Base-by-base conservation (phyloP, 306 rosid species). In the Morella rubra region DNA sequence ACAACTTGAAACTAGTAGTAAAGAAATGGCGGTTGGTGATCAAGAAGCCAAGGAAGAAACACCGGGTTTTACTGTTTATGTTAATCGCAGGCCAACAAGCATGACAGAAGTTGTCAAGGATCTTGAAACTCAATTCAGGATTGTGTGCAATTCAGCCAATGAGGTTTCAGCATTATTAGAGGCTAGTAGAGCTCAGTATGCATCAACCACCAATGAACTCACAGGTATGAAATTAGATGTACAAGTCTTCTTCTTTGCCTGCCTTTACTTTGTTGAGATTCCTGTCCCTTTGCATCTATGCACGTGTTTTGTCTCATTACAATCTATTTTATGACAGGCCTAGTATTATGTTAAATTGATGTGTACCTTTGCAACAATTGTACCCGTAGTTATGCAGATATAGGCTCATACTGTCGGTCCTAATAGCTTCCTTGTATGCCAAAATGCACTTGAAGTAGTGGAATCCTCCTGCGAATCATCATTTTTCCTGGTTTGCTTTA, bases 101-200 rank as follows among this genome's bases (percentile, higher is more conserved):
- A 91, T 96, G 90, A 83, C 78, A 54, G 97, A 96, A 85, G 98
- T 96, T 52, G 85, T 92, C 52, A 86, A 78, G 84, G 99, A 89
- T 74, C 88, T 92, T 65, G 93, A 91, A 78, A 80, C 89, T 76
- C 97, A 96, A 81, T 96, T 96, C 84, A 73, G 78, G 74, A 27
- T 72, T 54, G 87, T 91, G 44, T 89, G 93, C 81, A 80, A 83
- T 76, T 93, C 96, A 22, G 97, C 97, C 58, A 89, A 69, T 72
- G 96, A 87, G 75, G 88, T 91, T 55, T 89, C 99, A 14, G 79
- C 83, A 37, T 71, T 92, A 73, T 89, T 96, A 85, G 97, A 89
- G 80, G 96, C 93, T 44, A 82, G 81, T 75, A 89, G 86, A 86
- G 81, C 84, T 82, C 92, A 85, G 51, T 72, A 75, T 83, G 75